Evolutionary conservation across 2,329 filamentous ascomycete species (phyloP), one percentile per base, ranked within the genome.

Genomic region (Colletotrichum simmondsii): DNA sequence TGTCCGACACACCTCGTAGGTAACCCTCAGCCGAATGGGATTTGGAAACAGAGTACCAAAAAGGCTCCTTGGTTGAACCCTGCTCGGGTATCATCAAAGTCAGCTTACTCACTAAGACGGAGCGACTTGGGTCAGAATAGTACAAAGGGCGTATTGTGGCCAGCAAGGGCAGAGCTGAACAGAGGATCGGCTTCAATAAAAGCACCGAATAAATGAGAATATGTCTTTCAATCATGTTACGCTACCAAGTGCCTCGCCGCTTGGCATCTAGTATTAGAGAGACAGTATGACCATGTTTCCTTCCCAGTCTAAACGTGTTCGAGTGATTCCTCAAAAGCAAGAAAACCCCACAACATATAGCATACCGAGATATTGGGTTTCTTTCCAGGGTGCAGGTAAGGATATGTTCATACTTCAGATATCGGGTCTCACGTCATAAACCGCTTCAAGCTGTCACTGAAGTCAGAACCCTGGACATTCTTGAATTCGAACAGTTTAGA

Each of bases 201-300:
- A 56, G 59, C 66, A 63, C 24, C 57, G 35, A 63, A 63, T 52
- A 59, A 52, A 68, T 52, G n/a, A 8, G 7, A 49, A 49, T n/a
- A 19, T 22, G 42, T 22, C 42, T 49, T 49, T n/a, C 19, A 49
- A 49, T 5, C 16, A 4, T 19, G 19, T 49, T 22, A 11, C 37
- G 37, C 16, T 19, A 19, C 6, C 37, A 5, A 8, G 37, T 22
- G 1, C 42, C 19, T n/a, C 19, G 19, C 19, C 19, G 42, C 42
- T 49, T 22, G 2, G 42, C 19, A n/a, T 49, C 19, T 8, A 49
- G 11, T 1, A 49, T 19, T 49, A 2, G 7, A 49, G 4, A 49
- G 42, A 49, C 42, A 49, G 42, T 4, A 49, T 49, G 2, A 7
- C 42, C 19, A 49, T 49, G 19, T n/a, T 49, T 1, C 19, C 19